Conservation (phyloP, 2,329 filamentous ascomycete species). For the Fonsecaea nubica region DNA sequence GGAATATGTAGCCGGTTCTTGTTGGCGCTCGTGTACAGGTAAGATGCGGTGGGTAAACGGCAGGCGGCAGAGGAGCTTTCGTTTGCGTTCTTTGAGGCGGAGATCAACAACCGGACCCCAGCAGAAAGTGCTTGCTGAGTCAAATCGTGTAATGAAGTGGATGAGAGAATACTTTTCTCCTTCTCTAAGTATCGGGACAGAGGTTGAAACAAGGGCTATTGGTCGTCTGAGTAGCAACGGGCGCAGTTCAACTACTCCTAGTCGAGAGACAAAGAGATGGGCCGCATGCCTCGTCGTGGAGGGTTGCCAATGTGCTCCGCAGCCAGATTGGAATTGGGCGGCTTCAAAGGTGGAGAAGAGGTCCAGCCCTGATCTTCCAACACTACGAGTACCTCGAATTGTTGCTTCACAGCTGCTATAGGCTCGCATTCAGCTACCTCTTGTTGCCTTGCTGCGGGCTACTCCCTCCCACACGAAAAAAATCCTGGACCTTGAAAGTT, state of each 20-base stretch:
- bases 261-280: background rate
- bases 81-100: slow-evolving; percentile 17
- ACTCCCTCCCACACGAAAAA: slow-evolving; percentile 7
- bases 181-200: background rate
- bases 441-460: background rate
- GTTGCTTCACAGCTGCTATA: background rate
- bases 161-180: background rate
- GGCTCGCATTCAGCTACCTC: background rate
- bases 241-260: slow-evolving; percentile 4
- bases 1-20: background rate
- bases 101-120: slow-evolving; percentile 21
- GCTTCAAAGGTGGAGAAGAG: background rate
- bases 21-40: slow-evolving; percentile 5
- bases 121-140: slow-evolving; percentile 27
- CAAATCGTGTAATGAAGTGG: slow-evolving; percentile 20
- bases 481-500: slow-evolving; percentile 6
- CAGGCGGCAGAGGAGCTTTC: slow-evolving; percentile 23
- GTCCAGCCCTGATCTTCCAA: slow-evolving; percentile 1
- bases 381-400: background rate
- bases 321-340: slow-evolving; percentile 20
- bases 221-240: background rate
- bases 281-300: slow-evolving; percentile 4
- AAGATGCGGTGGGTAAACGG: slow-evolving; percentile 13
- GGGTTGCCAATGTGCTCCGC: slow-evolving; percentile 18
- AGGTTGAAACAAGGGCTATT: slow-evolving; percentile 3